phyloP scores from a whole-genome alignment of 108 stramenopile species.

The Skeletonema grethae region DNA sequence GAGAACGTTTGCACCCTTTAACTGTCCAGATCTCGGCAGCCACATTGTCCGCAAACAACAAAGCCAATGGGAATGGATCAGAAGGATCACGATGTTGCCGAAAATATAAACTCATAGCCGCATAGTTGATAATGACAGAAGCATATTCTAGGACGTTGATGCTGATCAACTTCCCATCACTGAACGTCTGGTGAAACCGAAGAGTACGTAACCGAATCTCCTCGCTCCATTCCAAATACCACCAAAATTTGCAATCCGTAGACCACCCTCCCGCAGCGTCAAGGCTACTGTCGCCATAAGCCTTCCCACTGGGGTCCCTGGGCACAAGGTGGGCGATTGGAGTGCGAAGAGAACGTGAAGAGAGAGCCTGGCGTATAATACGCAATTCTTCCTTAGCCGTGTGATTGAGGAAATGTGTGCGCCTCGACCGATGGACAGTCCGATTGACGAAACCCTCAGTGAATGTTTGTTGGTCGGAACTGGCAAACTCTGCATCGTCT shows the following conservation, averaged over 20 bases:
- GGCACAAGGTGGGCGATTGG: constrained; percentile 9
- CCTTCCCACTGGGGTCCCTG: neutral
- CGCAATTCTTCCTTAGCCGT: neutral
- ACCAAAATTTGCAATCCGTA: constrained; percentile 3
- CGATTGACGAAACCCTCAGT: neutral
- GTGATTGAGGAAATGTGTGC: neutral
- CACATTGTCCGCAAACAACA: constrained; percentile 4
- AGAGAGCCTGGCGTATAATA: neutral
- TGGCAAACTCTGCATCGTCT: neutral
- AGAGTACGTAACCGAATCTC: neutral
- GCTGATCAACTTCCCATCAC: neutral
- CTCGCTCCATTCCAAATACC: constrained; percentile 15
- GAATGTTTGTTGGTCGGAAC: neutral
- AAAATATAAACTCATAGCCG: neutral
- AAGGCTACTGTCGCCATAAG: constrained; percentile 2
- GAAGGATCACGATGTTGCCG: too few species aligned
- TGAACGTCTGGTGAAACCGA: neutral
- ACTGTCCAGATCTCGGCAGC: neutral
- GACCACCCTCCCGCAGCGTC: constrained; percentile 7
- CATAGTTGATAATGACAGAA: constrained; percentile 13
- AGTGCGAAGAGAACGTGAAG: neutral
- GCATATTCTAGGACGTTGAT: too few species aligned
- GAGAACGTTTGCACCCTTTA: constrained; percentile 12
- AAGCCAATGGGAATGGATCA: neutral
- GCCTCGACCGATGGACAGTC: neutral